These are phyloP conservation scores for Diaporthe aspalathi DNA, from an alignment of 2,329 filamentous ascomycete species.

Conservation along the genomic window DNA sequence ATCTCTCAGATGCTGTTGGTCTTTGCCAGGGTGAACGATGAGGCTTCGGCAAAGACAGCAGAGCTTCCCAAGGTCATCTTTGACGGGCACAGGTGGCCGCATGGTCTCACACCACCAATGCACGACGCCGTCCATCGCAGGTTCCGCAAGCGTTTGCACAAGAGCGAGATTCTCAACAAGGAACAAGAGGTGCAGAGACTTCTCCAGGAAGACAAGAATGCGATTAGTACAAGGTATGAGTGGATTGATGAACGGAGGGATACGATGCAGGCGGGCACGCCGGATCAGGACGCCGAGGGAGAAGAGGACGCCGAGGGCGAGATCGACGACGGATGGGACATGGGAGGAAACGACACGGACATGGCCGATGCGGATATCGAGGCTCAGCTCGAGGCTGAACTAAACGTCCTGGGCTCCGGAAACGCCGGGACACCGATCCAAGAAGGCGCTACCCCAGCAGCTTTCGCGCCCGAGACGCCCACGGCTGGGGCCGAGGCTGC, in stretches of 20 bases:
- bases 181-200: conserved; percentile 83
- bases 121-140: conserved; percentile 84
- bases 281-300: conserved; percentile 55
- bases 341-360: conserved; percentile 43
- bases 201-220: conserved; percentile 74
- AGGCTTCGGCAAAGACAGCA: conserved; percentile 72
- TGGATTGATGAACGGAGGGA: conserved; percentile 65
- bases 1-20: conserved; percentile 91
- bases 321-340: conserved; percentile 46
- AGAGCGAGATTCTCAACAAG: conserved; percentile 82
- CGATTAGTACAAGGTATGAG: conserved; percentile 71
- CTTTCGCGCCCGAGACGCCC: conserved; percentile 53
- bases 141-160: conserved; percentile 84
- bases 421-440: conserved; percentile 64
- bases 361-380: conserved; percentile 52
- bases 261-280: conserved; percentile 40
- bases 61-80: conserved; percentile 80
- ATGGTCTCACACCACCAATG: conserved; percentile 89
- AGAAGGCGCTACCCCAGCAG: conserved; percentile 49
- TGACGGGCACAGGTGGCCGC: conserved; percentile 78
- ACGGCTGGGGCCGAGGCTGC: conserved; percentile 57
- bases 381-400: conserved; percentile 45
- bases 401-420: conserved; percentile 61
- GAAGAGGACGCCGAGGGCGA: conserved; percentile 59
- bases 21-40: conserved; percentile 73